A percentile compares a stretch with the other conserved stretches of the same genome.
phyloP scores from a whole-genome alignment of 1,284 basidiomycete species.

The Ganoderma boninense region DNA sequence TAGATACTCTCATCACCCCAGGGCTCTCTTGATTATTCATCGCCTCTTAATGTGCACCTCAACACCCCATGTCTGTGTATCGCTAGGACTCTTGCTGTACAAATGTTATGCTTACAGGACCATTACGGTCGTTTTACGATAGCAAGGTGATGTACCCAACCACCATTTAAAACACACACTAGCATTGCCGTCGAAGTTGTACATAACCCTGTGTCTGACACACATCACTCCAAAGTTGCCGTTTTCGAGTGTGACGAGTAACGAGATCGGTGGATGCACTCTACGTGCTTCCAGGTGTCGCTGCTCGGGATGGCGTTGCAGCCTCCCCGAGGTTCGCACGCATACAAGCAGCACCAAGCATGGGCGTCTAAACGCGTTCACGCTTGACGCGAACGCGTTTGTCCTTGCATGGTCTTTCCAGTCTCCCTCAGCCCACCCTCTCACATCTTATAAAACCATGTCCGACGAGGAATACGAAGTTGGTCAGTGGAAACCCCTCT shows the following conservation, averaged over 20 bases:
- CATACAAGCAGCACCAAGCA: neutral
- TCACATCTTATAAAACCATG: neutral
- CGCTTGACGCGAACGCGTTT: constrained; percentile 25
- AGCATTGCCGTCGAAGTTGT: neutral
- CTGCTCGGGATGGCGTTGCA: neutral
- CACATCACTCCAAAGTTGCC: neutral
- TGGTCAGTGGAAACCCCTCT: constrained; percentile 51
- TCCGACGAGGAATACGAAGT: constrained; percentile 66
- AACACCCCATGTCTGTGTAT: constrained; percentile 14
- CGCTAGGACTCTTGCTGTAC: constrained; percentile 24
- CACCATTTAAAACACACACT: neutral
- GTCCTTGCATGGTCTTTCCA: neutral
- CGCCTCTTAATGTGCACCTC: neutral
- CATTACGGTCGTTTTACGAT: neutral
- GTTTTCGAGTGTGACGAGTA: neutral
- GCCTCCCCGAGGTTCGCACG: neutral
- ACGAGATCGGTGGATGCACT: neutral
- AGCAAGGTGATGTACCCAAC: neutral
- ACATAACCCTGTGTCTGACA: neutral
- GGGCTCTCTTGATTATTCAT: constrained; percentile 18
- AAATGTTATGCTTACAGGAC: constrained; percentile 12
- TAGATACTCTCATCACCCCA: constrained; percentile 9
- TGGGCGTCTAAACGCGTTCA: constrained; percentile 23
- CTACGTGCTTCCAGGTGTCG: neutral
- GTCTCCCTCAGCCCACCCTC: neutral